phyloP scores from a whole-genome alignment of 306 rosid genomes.

The Medicago ruthenica region DNA sequence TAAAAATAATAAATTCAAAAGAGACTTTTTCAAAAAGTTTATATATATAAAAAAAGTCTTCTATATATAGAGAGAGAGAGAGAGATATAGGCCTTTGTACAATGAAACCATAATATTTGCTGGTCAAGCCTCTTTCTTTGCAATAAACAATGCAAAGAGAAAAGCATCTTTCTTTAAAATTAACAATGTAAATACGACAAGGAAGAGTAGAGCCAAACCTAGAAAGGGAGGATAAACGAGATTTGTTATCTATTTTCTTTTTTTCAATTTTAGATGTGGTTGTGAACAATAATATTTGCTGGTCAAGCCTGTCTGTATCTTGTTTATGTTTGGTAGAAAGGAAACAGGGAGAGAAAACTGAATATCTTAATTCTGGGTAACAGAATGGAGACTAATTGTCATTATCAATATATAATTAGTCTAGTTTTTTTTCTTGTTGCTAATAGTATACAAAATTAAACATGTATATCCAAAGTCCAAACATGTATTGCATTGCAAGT shows the following conservation, averaged over 20 bases:
- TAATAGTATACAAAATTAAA: background rate
- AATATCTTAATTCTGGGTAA: conserved; percentile 6
- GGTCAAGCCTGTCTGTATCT: conserved; percentile 23
- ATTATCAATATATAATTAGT: too few relatives aligned
- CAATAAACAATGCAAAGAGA: background rate
- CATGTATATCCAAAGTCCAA: background rate
- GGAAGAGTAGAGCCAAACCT: background rate
- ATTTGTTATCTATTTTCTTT: conserved; percentile 7
- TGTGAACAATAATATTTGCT: background rate
- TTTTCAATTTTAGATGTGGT: background rate
- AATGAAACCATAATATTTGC: background rate
- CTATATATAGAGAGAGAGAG: too few relatives aligned
- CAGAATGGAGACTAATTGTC: background rate
- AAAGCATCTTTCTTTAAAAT: background rate
- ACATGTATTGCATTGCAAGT: background rate
- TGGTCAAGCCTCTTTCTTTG: too few relatives aligned
- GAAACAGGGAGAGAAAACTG: conserved; percentile 24
- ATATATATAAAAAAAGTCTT: too few relatives aligned
- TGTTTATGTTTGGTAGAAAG: conserved; percentile 20
- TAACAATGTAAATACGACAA: conserved; percentile 15
- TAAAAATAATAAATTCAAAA: too few relatives aligned
- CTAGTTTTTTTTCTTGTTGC: too few relatives aligned
- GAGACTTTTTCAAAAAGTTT: too few relatives aligned
- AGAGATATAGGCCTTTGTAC: too few relatives aligned
- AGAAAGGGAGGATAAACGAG: background rate